These are phyloP conservation scores for Fusarium chuoi DNA, from an alignment of 2,329 filamentous ascomycete species.

Conservation along the genomic window DNA sequence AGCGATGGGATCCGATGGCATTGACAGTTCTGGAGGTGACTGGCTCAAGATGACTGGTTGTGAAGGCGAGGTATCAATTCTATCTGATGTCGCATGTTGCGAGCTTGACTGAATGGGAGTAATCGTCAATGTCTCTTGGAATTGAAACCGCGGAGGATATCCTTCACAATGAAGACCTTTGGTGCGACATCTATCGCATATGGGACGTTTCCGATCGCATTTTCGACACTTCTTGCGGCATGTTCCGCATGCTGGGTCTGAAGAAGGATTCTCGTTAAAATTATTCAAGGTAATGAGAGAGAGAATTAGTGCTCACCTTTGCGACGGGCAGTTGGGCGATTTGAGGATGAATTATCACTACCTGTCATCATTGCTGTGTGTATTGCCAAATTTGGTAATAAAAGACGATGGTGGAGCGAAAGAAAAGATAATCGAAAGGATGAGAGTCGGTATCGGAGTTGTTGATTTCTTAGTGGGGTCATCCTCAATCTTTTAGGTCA, in stretches of 20 bases:
- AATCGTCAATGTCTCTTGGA: conserved; percentile 30
- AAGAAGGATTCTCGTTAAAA: background rate
- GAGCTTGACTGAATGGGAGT: accelerated
- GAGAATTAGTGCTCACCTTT: conserved; percentile 15
- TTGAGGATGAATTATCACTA: background rate
- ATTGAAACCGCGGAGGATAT: conserved; percentile 45
- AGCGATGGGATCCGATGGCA: accelerated
- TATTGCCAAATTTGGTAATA: conserved; percentile 3
- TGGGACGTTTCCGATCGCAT: conserved; percentile 44
- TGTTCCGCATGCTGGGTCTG: conserved; percentile 47
- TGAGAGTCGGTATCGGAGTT: background rate
- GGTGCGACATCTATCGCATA: conserved; percentile 43
- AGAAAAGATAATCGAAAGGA: background rate
- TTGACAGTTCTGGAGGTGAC: background rate
- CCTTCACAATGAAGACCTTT: conserved; percentile 48
- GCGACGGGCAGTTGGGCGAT: conserved; percentile 31
- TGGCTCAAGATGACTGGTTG: background rate
- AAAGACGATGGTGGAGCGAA: background rate
- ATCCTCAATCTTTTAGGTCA: background rate
- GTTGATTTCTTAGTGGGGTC: background rate
- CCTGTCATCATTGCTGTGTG: conserved; percentile 18
- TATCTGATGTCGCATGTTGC: background rate
- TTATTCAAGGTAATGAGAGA: accelerated
- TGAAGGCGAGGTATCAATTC: background rate
- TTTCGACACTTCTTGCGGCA: conserved; percentile 49